phyloP scores from a whole-genome alignment of 495 filamentous ascomycete species.

The Talaromyces liani region DNA sequence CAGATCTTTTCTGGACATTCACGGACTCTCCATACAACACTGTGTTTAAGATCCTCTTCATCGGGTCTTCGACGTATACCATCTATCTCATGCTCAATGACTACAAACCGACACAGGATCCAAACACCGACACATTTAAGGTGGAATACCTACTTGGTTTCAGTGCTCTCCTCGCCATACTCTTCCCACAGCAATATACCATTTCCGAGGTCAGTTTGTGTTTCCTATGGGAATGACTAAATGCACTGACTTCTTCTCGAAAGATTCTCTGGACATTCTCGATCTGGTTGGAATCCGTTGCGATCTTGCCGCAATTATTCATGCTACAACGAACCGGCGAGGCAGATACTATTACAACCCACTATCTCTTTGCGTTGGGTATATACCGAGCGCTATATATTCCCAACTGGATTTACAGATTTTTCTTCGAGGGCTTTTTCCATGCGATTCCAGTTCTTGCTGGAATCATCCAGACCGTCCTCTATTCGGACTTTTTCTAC shows the following conservation, averaged over 20 bases:
- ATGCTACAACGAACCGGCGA: constrained; percentile 97
- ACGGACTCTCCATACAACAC: constrained; percentile 78
- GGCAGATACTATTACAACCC: constrained; percentile 95
- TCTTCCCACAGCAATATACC: constrained; percentile 79
- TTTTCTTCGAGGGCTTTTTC: constrained; percentile 64
- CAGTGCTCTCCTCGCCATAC: constrained; percentile 65
- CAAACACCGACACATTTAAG: constrained; percentile 92
- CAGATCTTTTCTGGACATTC: constrained; percentile 86
- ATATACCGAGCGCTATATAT: constrained; percentile 91
- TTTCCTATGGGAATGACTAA: background rate
- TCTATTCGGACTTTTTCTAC: constrained; percentile 99
- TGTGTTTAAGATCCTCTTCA: constrained; percentile 92
- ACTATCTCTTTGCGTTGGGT: constrained; percentile 96
- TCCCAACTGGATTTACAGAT: constrained; percentile 95
- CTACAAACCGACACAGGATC: constrained; percentile 93
- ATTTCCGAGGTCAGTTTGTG: constrained; percentile 44
- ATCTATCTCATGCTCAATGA: constrained; percentile 94
- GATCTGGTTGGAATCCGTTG: constrained; percentile 94
- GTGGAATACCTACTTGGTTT: constrained; percentile 84
- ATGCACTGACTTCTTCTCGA: background rate
- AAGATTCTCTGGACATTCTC: constrained; percentile 94
- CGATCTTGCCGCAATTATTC: constrained; percentile 94
- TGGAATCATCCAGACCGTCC: constrained; percentile 83
- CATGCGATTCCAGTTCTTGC: constrained; percentile 81
- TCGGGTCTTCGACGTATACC: constrained; percentile 80